Evolutionary conservation across 306 rosid genomes (phyloP), one percentile per base, ranked within the genome.

Genomic region (Vachellia pachyceras): DNA sequence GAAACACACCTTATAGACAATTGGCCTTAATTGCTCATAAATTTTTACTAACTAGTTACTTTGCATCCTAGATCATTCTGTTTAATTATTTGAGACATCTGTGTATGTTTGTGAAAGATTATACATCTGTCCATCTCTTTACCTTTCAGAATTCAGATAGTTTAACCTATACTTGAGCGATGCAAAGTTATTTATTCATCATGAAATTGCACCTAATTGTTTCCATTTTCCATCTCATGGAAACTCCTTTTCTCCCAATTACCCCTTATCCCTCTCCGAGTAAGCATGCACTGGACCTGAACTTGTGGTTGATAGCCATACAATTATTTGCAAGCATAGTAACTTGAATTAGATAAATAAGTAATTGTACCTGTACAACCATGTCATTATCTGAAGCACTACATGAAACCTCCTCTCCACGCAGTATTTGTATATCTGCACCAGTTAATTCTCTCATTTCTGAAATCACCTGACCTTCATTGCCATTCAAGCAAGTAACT

Each of bases 401-500:
- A 76, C 29, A 44, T 25, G 83, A 83, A 81, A 83, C 47, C 50
- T 54, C 73, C 79, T 83, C 84, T 69, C 86, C 88, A 4, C 37
- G 83, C 84, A 81, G 65, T 46, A 90, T 70, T 69, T 72, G 85
- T 79, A 90, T 69, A 49, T 83, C 87, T 72, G 87, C 89, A 68
- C 92, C 88, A 36, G 90, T 83, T 63, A 63, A 66, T 81, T 82
- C 83, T 82, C 61, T 86, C 85, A 90, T 36, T 82, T 86, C 88
- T 71, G 90, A 77, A 87, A 90, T 80, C 33, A 75, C 75, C 80
- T 69, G 75, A 75, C 87, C 90, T 54, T 82, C 85, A 79, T 82
- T 80, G 69, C 88, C 87, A 44, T 76, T 73, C 85, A 87, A 80
- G 77, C 77, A 80, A 82, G 64, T 65, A 72, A 71, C 77, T 5